Evolutionary conservation across 1,139 yeast species (phyloP).

Genomic region (Kazachstania sp.): DNA sequence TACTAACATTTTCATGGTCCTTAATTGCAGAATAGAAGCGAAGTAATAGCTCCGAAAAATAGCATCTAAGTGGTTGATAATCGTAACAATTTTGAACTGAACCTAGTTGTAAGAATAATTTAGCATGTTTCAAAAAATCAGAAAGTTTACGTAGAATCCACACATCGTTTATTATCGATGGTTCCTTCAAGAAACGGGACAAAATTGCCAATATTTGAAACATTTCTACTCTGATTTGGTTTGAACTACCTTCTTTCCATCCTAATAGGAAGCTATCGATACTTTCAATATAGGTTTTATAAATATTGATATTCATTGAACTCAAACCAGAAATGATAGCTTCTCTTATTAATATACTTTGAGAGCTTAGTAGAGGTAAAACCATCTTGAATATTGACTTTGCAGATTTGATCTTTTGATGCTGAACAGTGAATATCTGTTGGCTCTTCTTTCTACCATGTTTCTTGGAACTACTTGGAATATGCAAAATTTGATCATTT

Average conservation of each 20-base stretch:
- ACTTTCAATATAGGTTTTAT: slow-evolving; percentile 72
- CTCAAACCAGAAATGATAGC: slow-evolving; percentile 83
- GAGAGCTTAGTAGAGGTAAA: slow-evolving; percentile 66
- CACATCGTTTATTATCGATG: slow-evolving; percentile 51
- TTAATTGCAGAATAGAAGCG: slow-evolving; percentile 52
- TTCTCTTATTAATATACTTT: slow-evolving; percentile 66
- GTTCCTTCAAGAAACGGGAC: slow-evolving; percentile 50
- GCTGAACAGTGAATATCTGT: slow-evolving; percentile 73
- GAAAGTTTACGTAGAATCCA: slow-evolving; percentile 62
- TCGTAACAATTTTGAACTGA: slow-evolving; percentile 59
- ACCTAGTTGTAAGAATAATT: slow-evolving; percentile 50
- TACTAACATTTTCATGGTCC: slow-evolving; percentile 31
- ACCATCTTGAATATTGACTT: slow-evolving; percentile 84
- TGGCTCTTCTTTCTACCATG: slow-evolving; percentile 52
- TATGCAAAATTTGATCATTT: slow-evolving; percentile 67
- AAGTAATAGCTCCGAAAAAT: slow-evolving; percentile 71
- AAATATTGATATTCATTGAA: slow-evolving; percentile 83
- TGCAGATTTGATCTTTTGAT: slow-evolving; percentile 88
- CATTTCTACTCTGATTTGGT: slow-evolving; percentile 59
- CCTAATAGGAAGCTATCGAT: slow-evolving; percentile 54
- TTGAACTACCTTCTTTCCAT: slow-evolving; percentile 42
- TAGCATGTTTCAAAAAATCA: slow-evolving; percentile 55
- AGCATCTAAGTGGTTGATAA: slow-evolving; percentile 69
- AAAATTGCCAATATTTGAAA: slow-evolving; percentile 71
- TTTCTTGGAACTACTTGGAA: slow-evolving; percentile 36